Conservation (phyloP, 495 filamentous ascomycete species). For the Penicillium samsonianum region DNA sequence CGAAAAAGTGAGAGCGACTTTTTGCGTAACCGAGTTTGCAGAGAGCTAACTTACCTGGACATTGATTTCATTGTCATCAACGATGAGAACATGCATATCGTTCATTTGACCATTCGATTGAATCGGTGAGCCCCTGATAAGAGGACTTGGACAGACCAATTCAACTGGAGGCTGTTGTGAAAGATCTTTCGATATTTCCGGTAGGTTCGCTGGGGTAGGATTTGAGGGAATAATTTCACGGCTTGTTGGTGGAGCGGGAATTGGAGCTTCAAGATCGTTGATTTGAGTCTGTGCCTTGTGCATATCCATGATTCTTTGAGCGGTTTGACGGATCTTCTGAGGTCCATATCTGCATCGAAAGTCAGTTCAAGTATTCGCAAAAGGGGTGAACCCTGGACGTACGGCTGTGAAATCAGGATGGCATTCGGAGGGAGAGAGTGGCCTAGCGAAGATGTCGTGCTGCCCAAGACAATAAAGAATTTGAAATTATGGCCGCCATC, state of each 20-base stretch:
- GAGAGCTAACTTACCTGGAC: conserved; percentile 17
- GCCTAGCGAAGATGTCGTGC: neutral
- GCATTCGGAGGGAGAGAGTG: conserved; percentile 1
- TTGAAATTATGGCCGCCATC: conserved; percentile 2
- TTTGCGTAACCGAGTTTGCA: neutral
- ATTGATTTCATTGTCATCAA: conserved; percentile 46
- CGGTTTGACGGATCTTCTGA: conserved; percentile 14
- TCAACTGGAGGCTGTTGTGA: neutral
- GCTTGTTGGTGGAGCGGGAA: neutral
- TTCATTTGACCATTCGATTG: neutral
- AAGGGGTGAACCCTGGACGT: neutral
- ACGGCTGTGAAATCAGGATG: conserved; percentile 23
- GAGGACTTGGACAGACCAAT: neutral
- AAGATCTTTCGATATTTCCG: neutral
- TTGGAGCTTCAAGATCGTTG: neutral
- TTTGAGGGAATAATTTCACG: neutral
- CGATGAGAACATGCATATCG: conserved; percentile 30
- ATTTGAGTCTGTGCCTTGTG: neutral
- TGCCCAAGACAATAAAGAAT: conserved; percentile 21
- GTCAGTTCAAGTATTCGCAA: neutral
- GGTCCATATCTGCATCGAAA: conserved; percentile 16
- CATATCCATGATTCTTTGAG: conserved; percentile 7
- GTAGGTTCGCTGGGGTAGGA: neutral
- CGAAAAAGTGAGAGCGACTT: neutral
- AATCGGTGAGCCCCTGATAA: neutral